phyloP scores from a whole-genome alignment of 2,329 filamentous ascomycete species.

The Albifimbria verrucaria region DNA sequence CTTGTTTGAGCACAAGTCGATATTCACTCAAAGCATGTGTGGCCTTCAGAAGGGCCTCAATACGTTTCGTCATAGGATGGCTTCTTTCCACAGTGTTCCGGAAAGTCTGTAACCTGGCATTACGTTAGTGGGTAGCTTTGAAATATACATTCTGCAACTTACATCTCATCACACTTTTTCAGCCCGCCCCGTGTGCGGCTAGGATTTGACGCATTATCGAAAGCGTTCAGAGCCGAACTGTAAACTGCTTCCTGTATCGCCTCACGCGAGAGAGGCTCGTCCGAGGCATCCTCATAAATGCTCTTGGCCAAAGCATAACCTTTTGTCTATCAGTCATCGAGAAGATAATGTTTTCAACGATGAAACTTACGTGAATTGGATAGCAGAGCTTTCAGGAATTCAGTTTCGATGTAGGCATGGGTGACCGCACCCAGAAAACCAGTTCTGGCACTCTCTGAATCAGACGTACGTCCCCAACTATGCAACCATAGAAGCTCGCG shows the following conservation, averaged over 20 bases:
- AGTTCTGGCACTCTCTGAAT: constrained; percentile 41
- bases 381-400: constrained; percentile 67
- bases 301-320: constrained; percentile 61
- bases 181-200: constrained; percentile 73
- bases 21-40: constrained; percentile 76
- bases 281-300: constrained; percentile 53
- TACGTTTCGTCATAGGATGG: constrained; percentile 46
- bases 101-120: constrained; percentile 59
- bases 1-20: constrained; percentile 73
- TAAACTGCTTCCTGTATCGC: constrained; percentile 60
- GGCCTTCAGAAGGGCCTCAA: constrained; percentile 64
- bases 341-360: neutral
- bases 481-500: constrained; percentile 70
- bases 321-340: constrained; percentile 25
- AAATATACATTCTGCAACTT: constrained; percentile 24
- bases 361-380: constrained; percentile 55
- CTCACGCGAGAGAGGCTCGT: constrained; percentile 45
- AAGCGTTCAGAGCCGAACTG: constrained; percentile 63
- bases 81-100: constrained; percentile 53
- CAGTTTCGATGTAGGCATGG: constrained; percentile 61
- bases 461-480: constrained; percentile 59
- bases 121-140: constrained; percentile 14
- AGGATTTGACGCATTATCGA: constrained; percentile 79
- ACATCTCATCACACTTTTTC: constrained; percentile 76
- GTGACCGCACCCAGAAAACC: constrained; percentile 63